Evolutionary conservation across 163 green algal species (phyloP).

Genomic region (Scenedesmus sp.): DNA sequence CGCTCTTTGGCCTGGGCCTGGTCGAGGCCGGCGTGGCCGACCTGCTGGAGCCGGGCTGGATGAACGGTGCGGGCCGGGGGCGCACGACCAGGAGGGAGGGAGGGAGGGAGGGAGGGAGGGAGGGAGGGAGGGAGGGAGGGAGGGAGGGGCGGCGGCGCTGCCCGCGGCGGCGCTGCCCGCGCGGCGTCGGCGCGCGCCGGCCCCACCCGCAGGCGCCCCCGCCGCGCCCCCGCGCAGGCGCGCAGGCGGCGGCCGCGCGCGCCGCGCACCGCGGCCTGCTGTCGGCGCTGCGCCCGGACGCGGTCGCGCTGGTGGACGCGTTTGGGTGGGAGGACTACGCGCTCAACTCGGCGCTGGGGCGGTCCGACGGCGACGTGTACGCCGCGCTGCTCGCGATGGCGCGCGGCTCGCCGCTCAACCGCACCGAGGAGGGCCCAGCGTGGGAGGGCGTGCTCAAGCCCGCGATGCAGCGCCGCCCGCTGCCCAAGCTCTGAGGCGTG

Average conservation of each 20-base stretch:
- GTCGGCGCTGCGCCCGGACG: slow-evolving; percentile 81
- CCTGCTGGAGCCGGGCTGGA: slow-evolving; percentile 78
- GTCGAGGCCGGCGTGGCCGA: slow-evolving; percentile 64
- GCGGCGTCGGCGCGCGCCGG: neutral
- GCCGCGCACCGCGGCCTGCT: slow-evolving; percentile 64
- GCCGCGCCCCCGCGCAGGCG: slow-evolving; percentile 42
- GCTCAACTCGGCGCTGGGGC: slow-evolving; percentile 84
- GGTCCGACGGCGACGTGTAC: slow-evolving; percentile 89
- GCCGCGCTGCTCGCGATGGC: slow-evolving; percentile 79
- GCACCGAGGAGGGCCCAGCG: slow-evolving; percentile 83
- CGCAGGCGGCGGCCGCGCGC: slow-evolving; percentile 63
- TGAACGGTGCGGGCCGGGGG: too few relatives aligned
- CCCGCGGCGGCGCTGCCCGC: neutral
- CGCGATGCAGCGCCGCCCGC: slow-evolving; percentile 49
- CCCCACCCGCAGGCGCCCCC: neutral
- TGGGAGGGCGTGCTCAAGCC: slow-evolving; percentile 83
- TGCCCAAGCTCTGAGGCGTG: slow-evolving; percentile 37
- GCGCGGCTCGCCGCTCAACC: slow-evolving; percentile 80
- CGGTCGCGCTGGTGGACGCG: slow-evolving; percentile 86
- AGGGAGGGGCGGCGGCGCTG: too few relatives aligned
- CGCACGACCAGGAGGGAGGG: too few relatives aligned
- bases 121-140: too few relatives aligned
- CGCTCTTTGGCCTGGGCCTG: slow-evolving; percentile 71
- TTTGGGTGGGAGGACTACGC: slow-evolving; percentile 89
- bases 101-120: too few relatives aligned